Base-by-base conservation (phyloP, 2,329 filamentous ascomycete species). In the Neonectria faginata region DNA sequence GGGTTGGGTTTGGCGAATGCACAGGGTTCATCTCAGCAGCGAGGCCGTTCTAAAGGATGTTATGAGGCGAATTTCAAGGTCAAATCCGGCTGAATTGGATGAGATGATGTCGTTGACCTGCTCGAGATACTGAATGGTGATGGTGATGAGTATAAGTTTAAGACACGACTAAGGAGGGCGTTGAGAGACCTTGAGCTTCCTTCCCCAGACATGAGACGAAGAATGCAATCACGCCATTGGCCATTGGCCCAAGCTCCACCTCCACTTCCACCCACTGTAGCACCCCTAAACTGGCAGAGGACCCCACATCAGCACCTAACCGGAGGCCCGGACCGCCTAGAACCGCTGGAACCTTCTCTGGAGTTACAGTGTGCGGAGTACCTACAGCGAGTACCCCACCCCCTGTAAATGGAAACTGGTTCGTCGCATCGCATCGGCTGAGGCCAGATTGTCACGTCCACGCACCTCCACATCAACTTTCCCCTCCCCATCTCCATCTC, bases 1-100 rank as follows among this genome's bases (percentile, higher is more conserved):
- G 78, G 14, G 86, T 81, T 59, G 79, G 79, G 0, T 81, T 81
- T 60, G 79, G 79, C 0, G 78, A 80, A 8, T 80, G 78, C 36
- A 53, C 69, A 2, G 80, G 80, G 11, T 27, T 44, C 16, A 25
- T 61, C 10, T 56, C 47, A 9, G 33, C 59, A 3, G 59, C 59
- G 18, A 56, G 45, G 44, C 59, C 59, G 6, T 51, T 62, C 2
- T 52, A 12, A 45, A 16, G 31, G 20, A 31, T 18, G n/a, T 42
- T 20, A n/a, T 27, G 44, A 44, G 25, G 39, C 20, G 14, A 47
- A 33, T n/a, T 45, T 31, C n/a, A 54, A 25, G 12, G 6, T 10
- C n/a, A 42, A 10, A 4, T 9, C 39, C 7, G n/a, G 39, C 9
- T 20, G 9, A 53, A 20, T 22, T 52, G 16, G 39, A 44, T 29